phyloP scores from a whole-genome alignment of 306 rosid genomes.

The Vigna mungo region DNA sequence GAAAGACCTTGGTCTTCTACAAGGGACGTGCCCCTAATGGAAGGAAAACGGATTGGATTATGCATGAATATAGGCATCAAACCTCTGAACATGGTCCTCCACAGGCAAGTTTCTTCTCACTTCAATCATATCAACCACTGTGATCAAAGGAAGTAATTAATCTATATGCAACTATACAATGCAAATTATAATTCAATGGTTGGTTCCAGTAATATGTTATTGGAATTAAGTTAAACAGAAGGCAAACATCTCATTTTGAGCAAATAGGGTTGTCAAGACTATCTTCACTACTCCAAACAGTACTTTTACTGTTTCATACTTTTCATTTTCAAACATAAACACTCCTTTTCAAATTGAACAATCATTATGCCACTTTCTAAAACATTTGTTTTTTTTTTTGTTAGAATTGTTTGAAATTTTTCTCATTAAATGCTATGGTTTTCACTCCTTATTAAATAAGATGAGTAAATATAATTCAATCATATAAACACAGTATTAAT shows the following conservation, averaged over 20 bases:
- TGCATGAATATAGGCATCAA: slow-evolving; percentile 93
- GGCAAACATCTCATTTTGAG: slow-evolving; percentile 20
- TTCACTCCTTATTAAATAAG: neutral
- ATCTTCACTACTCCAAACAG: neutral
- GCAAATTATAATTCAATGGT: neutral
- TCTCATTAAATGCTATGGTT: neutral
- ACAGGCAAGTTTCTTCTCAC: slow-evolving; percentile 57
- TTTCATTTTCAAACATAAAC: slow-evolving; percentile 27
- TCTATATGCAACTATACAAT: neutral
- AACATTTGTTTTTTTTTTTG: neutral
- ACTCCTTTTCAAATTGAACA: slow-evolving; percentile 7
- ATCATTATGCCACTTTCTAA: neutral
- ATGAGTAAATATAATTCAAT: neutral
- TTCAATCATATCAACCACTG: neutral
- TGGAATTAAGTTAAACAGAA: slow-evolving; percentile 22
- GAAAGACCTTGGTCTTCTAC: slow-evolving; percentile 92
- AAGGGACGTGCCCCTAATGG: slow-evolving; percentile 96
- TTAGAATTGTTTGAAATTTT: neutral
- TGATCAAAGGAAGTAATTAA: neutral
- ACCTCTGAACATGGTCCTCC: slow-evolving; percentile 76
- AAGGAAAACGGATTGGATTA: slow-evolving; percentile 87
- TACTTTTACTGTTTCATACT: slow-evolving; percentile 5
- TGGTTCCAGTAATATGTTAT: neutral
- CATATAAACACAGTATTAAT: neutral
- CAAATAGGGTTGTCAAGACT: neutral